phyloP scores from a whole-genome alignment of 495 filamentous ascomycete species.

The Podospora sp. region DNA sequence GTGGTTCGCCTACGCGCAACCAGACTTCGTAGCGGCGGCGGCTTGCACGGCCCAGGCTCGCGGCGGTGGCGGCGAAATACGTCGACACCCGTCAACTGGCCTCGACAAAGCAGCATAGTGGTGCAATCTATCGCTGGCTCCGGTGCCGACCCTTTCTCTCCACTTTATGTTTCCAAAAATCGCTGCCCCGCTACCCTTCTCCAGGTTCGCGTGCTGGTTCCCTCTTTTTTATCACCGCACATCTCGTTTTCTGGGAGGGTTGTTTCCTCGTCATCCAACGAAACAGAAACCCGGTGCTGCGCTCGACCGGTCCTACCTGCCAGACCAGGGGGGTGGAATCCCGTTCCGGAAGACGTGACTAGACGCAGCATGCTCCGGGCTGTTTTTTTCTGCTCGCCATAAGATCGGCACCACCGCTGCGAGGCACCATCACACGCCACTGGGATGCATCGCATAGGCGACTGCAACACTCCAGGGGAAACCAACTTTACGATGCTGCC shows the following conservation, averaged over 20 bases:
- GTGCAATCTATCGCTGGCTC: slow-evolving; percentile 30
- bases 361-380: slow-evolving; percentile 16
- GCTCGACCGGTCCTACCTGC: slow-evolving; percentile 1
- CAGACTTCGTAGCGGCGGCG: slow-evolving; percentile 3
- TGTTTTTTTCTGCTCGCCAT: slow-evolving; percentile 13
- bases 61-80: slow-evolving; percentile 17
- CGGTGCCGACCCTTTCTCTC: slow-evolving; percentile 28
- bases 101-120: slow-evolving; percentile 18
- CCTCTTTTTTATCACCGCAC: background rate
- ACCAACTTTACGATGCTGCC: slow-evolving; percentile 16
- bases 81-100: slow-evolving; percentile 18
- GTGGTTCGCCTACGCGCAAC: slow-evolving; percentile 8
- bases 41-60: slow-evolving; percentile 12
- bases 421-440: slow-evolving; percentile 24
- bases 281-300: slow-evolving; percentile 1
- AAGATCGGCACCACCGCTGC: slow-evolving; percentile 14
- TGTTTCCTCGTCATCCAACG: slow-evolving; percentile 9
- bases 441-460: slow-evolving; percentile 33
- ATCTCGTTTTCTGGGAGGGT: slow-evolving; percentile 1
- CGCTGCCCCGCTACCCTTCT: slow-evolving; percentile 14
- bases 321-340: slow-evolving; percentile 20
- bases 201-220: background rate
- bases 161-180: slow-evolving; percentile 29
- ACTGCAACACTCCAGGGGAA: slow-evolving; percentile 31
- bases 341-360: slow-evolving; percentile 8